Conservation (phyloP, 2,329 filamentous ascomycete species). For the Nigrospora osmanthi region DNA sequence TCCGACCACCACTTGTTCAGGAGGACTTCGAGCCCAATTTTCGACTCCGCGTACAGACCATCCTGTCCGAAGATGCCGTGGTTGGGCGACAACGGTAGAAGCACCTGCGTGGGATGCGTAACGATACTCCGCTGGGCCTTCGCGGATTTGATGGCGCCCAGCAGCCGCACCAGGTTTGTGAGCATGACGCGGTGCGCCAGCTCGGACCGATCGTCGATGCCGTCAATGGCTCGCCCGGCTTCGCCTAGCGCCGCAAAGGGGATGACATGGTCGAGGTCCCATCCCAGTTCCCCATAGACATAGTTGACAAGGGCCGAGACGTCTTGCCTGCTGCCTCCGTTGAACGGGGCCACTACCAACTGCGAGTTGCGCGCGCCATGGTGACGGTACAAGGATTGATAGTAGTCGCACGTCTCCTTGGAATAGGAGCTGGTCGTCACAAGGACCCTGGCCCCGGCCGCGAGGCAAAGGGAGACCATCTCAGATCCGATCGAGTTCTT, state of each 20-base stretch:
- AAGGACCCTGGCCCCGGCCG: constrained; percentile 26
- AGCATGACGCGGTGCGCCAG: constrained; percentile 30
- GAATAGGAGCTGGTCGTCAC: constrained; percentile 28
- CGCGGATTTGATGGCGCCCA: constrained; percentile 23
- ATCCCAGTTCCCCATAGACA: constrained; percentile 25
- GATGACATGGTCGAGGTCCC: constrained; percentile 29
- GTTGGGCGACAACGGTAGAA: constrained; percentile 35
- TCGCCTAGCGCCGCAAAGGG: constrained; percentile 34
- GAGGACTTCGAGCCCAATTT: constrained; percentile 27
- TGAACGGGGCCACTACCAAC: constrained; percentile 29
- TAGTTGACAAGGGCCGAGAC: constrained; percentile 25
- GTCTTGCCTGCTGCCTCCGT: constrained; percentile 30
- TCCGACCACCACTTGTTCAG: constrained; percentile 26
- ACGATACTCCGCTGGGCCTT: constrained; percentile 19
- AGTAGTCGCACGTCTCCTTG: constrained; percentile 19
- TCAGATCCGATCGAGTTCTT: constrained; percentile 24
- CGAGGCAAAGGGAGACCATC: constrained; percentile 21
- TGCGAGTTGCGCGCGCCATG: constrained; percentile 22
- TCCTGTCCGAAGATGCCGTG: constrained; percentile 33
- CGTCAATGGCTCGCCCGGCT: constrained; percentile 23
- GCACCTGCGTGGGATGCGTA: constrained; percentile 26
- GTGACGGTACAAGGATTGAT: constrained; percentile 23
- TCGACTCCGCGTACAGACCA: constrained; percentile 35
- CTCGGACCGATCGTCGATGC: constrained; percentile 23
- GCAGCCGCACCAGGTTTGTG: constrained; percentile 26